Evolutionary conservation across 2,329 filamentous ascomycete species (phyloP).

Genomic region (Ramularia endophylla): DNA sequence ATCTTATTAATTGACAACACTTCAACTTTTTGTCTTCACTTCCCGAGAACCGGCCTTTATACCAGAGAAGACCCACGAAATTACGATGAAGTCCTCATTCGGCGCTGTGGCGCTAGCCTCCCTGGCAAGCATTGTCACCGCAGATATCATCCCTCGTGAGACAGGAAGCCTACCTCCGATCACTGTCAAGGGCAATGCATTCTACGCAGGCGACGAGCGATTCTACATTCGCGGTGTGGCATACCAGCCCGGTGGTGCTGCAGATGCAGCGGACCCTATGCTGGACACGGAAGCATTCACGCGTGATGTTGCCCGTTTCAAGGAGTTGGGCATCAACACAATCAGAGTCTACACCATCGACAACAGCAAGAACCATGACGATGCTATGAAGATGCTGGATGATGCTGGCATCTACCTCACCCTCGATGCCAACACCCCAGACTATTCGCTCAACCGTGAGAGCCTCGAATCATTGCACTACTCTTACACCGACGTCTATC

Average conservation of each 20-base stretch:
- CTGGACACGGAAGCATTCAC: slow-evolving; percentile 63
- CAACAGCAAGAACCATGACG: slow-evolving; percentile 72
- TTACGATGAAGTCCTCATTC: slow-evolving; percentile 15
- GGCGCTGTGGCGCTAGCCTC: slow-evolving; percentile 17
- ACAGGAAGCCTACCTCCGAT: slow-evolving; percentile 18
- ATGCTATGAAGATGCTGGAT: slow-evolving; percentile 74
- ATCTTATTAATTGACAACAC: too few relatives aligned
- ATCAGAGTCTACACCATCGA: slow-evolving; percentile 92
- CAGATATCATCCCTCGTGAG: slow-evolving; percentile 14
- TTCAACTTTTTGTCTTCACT: too few relatives aligned
- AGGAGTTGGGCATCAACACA: slow-evolving; percentile 80
- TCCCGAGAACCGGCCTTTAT: too few relatives aligned
- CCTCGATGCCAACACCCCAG: slow-evolving; percentile 80
- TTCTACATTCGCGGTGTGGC: slow-evolving; percentile 59
- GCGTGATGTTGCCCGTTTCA: slow-evolving; percentile 74
- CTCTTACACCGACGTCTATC: slow-evolving; percentile 83
- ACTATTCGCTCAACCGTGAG: slow-evolving; percentile 78
- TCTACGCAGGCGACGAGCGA: slow-evolving; percentile 57
- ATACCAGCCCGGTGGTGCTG: slow-evolving; percentile 50
- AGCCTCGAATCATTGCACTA: slow-evolving; percentile 47
- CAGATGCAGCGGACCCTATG: slow-evolving; percentile 64
- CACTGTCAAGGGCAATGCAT: slow-evolving; percentile 29
- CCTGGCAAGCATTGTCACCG: slow-evolving; percentile 9
- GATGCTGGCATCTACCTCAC: slow-evolving; percentile 89
- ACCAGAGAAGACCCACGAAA: not conserved